Conservation (phyloP, 345 rosid genomes). For the Melaleuca alternifolia region DNA sequence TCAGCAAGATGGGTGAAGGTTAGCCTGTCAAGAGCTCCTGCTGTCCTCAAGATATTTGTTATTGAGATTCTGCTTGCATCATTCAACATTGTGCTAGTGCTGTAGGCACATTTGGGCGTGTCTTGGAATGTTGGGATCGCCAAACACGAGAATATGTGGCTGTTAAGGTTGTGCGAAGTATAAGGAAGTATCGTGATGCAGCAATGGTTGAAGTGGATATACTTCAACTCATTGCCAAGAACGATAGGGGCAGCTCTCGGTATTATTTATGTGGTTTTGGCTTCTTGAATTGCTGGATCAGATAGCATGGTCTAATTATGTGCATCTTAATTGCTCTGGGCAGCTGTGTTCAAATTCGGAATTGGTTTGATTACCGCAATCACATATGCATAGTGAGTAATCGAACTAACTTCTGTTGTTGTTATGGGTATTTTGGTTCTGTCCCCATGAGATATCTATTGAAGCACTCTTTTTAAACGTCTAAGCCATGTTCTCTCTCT, state of each 20-base stretch:
- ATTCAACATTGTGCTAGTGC: background rate
- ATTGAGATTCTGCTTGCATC: background rate
- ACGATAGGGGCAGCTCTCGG: constrained; percentile 46
- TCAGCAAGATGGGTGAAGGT: constrained; percentile 68
- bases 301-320: constrained; percentile 1
- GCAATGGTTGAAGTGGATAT: constrained; percentile 58
- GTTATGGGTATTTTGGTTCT: background rate
- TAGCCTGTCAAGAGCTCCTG: background rate
- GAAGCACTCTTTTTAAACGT: background rate
- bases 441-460: background rate
- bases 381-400: constrained; percentile 63
- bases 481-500: background rate
- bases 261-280: constrained; percentile 5
- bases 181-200: constrained; percentile 55
- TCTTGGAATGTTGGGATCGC: constrained; percentile 70
- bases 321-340: constrained; percentile 10
- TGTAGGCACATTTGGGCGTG: constrained; percentile 73
- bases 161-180: constrained; percentile 54
- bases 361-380: constrained; percentile 64
- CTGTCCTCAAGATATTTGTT: background rate
- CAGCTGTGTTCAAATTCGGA: constrained; percentile 57
- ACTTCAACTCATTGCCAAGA: constrained; percentile 44
- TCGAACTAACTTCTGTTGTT: background rate
- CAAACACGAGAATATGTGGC: constrained; percentile 54
- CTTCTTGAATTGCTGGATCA: background rate